Conservation (phyloP, 2,329 filamentous ascomycete species). For the Ophioceras dolichostomum region DNA sequence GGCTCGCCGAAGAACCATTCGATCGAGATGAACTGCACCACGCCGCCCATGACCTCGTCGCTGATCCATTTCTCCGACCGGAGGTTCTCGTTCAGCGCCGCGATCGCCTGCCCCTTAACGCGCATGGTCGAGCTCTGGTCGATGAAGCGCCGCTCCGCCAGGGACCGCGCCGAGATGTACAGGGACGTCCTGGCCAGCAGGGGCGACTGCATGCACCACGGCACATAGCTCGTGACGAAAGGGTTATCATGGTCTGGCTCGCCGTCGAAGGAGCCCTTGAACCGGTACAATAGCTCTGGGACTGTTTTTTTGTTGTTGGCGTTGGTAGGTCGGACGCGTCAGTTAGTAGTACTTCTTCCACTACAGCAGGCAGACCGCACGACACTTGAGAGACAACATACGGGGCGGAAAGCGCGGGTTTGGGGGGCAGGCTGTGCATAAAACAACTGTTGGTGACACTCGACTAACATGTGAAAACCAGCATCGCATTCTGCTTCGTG, state of each 20-base stretch:
- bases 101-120: constrained; percentile 26
- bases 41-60: constrained; percentile 28
- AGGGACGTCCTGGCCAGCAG: constrained; percentile 30
- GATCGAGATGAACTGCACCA: constrained; percentile 30
- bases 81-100: constrained; percentile 30
- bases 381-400: too few species aligned
- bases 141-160: constrained; percentile 29
- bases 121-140: constrained; percentile 24
- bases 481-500: constrained; percentile 10
- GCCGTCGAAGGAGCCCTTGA: constrained; percentile 34
- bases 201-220: constrained; percentile 30
- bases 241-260: constrained; percentile 26
- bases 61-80: constrained; percentile 17
- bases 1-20: constrained; percentile 37
- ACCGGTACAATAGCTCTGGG: constrained; percentile 29
- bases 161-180: constrained; percentile 32
- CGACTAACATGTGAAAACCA: constrained; percentile 10
- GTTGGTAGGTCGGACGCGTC: background rate
- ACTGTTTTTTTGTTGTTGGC: constrained; percentile 18
- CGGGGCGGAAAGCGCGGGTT: too few species aligned
- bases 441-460: too few species aligned
- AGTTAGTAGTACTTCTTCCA: background rate
- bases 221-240: constrained; percentile 30
- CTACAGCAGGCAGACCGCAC: background rate
- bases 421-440: too few species aligned